Base-by-base conservation (phyloP, 2,329 filamentous ascomycete genomes). In the Ascochyta fabae region DNA sequence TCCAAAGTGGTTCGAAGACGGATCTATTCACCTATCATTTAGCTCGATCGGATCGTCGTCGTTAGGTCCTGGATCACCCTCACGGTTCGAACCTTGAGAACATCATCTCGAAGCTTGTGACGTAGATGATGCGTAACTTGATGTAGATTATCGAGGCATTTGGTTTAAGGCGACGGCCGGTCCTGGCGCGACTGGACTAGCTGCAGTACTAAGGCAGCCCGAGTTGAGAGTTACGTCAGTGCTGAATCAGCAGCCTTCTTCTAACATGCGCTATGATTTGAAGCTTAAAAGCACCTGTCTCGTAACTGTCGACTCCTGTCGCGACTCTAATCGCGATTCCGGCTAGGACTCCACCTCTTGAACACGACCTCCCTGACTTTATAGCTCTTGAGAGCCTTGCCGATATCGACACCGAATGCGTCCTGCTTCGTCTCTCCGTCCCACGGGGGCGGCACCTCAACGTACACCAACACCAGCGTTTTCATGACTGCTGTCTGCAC, bases 401-500 rank as follows among this genome's bases (percentile, higher is more conserved):
- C 83, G 46, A 95, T 82, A 56, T 90, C 86, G 24, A 79, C 62
- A 47, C 63, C 66, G 6, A 64, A 69, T 3, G 69, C 68, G 10
- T 76, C 74, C 15, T 79, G 67, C 15, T 80, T 79, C 3, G 42
- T 23, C 33, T 75, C 74, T 2, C 79, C 77, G 42, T 78, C 77
- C 15, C 80, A 68, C 1, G 91, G 89, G 3, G 88, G 83, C 2
- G 95, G 95, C 5, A 99, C 83, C 61, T 98, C 93, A 12, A 99
- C 93, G 70, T 97, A 99, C 36, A 90, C 88, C 29, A 99, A 74
- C 34, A 98, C 87, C 63, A 99, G 75, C 44, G 88, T 96, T 82
- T 99, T 99, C 71, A 89, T 86, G 5, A 96, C 95, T 67, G 96
- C 91, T 1, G 88, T 88, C 66, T 98, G 86, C 15, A 98, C 93